phyloP scores from a whole-genome alignment of 352 stramenopile species.

The Globisporangium solare region DNA sequence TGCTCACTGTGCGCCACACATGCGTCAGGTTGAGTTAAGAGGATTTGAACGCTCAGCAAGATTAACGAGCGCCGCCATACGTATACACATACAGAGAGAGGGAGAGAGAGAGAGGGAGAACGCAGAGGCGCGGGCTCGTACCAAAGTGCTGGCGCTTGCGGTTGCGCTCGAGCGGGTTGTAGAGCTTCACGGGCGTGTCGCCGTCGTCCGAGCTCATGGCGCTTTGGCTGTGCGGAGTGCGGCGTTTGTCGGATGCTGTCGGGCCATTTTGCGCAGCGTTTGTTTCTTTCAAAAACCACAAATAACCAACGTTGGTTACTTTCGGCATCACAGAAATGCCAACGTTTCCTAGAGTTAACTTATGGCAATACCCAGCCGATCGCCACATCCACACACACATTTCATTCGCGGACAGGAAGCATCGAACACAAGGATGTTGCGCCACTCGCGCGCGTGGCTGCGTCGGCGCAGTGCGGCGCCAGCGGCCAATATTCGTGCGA shows the following conservation, averaged over 20 bases:
- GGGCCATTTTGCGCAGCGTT: neutral
- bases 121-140: constrained; percentile 6
- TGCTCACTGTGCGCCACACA: constrained; percentile 19
- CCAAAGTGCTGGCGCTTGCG: constrained; percentile 61
- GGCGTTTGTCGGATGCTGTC: neutral
- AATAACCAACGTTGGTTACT: constrained; percentile 7
- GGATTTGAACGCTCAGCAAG: neutral
- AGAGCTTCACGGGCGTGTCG: constrained; percentile 57
- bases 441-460: neutral
- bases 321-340: neutral
- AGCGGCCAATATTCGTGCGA: neutral
- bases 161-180: constrained; percentile 63
- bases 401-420: neutral
- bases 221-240: too few relatives aligned
- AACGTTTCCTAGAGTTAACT: neutral
- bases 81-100: neutral
- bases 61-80: neutral
- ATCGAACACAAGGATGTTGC: neutral
- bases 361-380: neutral
- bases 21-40: neutral
- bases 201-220: constrained; percentile 52
- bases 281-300: neutral
- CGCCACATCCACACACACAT: neutral
- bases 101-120: too few relatives aligned
- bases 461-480: neutral